Evolutionary conservation across 1,284 basidiomycete species (phyloP), one percentile per base, ranked within the genome.

Genomic region (Sporisorium scitamineum): DNA sequence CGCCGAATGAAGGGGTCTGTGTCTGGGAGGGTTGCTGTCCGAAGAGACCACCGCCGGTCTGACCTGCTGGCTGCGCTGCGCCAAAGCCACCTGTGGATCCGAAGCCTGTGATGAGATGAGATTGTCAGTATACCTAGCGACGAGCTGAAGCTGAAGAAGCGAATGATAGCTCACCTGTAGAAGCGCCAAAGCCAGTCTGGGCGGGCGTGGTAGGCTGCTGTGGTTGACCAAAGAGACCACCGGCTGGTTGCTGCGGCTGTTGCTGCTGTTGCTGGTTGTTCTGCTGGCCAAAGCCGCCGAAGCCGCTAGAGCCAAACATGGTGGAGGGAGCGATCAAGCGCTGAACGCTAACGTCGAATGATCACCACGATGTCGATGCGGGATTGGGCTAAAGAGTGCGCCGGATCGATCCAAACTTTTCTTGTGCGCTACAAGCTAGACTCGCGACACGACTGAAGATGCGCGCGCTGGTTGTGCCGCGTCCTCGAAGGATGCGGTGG

Each of bases 221-320:
- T 3, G 80, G 52, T 54, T 83, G 84, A 52, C 85, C 86, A 58
- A 87, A 87, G 24, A 85, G 82, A 42, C 76, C 81, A 2, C 78
- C 80, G 29, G 86, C 76, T 3, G 59, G 65, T 29, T 77, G 80
- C 61, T 85, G 84, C 56, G 81, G 84, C 74, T 84, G 83, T 48
- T 78, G 76, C 61, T 74, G 74, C 56, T 71, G 68, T 53, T 74
- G 65, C 34, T 79, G 76, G 45, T 81, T 79, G 57, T 72, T 81
- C 47, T 79, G 80, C 68, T 81, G 80, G 61, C 80, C 80, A 59
- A 81, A 80, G 70, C 78, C 80, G 29, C 78, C 70, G 54, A 81
- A 81, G 18, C 76, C 77, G 32, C 67, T 61, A 44, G 75, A 73
- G 8, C 80, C 80, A 50, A 81, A 81, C 80, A 81, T 81, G 62